Percentiles rank a stretch among this genome's conserved stretches.
phyloP scores from a whole-genome alignment of 176 grass and related monocot species.

The Canna indica region DNA sequence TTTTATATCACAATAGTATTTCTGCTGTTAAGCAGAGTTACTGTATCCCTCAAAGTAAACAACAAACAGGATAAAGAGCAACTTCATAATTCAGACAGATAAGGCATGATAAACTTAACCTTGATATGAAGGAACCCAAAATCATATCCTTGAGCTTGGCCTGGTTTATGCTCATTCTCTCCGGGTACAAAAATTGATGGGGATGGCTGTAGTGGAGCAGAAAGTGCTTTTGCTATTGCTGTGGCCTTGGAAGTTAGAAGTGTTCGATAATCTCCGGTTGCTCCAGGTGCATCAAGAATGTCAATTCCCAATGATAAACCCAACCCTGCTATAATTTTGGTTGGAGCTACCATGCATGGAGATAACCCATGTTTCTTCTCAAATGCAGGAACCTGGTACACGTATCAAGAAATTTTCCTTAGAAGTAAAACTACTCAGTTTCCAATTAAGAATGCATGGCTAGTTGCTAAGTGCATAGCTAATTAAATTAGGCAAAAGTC shows the following conservation, averaged over 20 bases:
- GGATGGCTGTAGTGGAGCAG: constrained; percentile 52
- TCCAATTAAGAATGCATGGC: background rate
- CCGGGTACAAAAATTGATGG: constrained; percentile 75
- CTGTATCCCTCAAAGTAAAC: no score
- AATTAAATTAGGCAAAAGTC: background rate
- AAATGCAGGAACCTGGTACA: constrained; percentile 60
- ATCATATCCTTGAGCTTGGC: constrained; percentile 65
- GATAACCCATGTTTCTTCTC: constrained; percentile 66
- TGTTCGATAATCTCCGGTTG: constrained; percentile 93
- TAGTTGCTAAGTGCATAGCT: background rate
- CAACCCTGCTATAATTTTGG: constrained; percentile 92
- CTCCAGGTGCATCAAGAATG: constrained; percentile 93
- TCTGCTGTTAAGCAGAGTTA: no score
- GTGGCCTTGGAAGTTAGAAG: constrained; percentile 83
- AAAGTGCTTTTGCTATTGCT: constrained; percentile 59
- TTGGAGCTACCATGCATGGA: constrained; percentile 93
- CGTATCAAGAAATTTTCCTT: background rate
- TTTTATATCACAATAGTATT: no score
- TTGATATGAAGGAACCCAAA: constrained; percentile 95
- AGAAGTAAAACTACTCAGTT: background rate
- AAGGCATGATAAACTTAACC: constrained; percentile 25
- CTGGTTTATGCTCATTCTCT: constrained; percentile 58
- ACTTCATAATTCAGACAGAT: background rate
- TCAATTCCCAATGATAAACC: constrained; percentile 83
- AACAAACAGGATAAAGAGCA: no score